These are phyloP conservation scores for Boletellus ananas DNA, from an alignment of 768 basidiomycete species.

Conservation along the genomic window DNA sequence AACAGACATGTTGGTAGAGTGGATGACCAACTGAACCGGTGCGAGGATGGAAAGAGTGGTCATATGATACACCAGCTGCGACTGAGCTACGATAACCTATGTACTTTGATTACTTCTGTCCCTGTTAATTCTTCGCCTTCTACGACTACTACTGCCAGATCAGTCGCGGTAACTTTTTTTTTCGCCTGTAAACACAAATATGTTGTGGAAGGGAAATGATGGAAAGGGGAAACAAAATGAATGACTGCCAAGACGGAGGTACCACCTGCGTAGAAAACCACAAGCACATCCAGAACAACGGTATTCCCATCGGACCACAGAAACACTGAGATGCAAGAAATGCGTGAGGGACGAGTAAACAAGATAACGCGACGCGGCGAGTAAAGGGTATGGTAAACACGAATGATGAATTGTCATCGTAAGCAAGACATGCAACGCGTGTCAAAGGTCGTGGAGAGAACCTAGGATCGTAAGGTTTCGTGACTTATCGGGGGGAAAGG, in stretches of 20 bases:
- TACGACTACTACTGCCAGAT: slow-evolving; percentile 29
- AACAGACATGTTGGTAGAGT: background rate
- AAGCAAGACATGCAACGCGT: slow-evolving; percentile 28
- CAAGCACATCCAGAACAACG: slow-evolving; percentile 16
- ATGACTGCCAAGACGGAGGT: slow-evolving; percentile 5
- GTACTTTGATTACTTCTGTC: slow-evolving; percentile 33
- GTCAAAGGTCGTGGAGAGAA: slow-evolving; percentile 11
- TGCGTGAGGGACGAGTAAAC: slow-evolving; percentile 22
- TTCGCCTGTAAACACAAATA: slow-evolving; percentile 17
- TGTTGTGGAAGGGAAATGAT: slow-evolving; percentile 7
- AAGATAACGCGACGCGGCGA: slow-evolving; percentile 28
- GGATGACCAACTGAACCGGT: background rate
- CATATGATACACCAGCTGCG: slow-evolving; percentile 31
- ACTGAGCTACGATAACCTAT: slow-evolving; percentile 22
- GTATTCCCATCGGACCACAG: slow-evolving; percentile 18
- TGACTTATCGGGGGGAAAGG: slow-evolving; percentile 16
- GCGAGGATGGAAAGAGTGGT: slow-evolving; percentile 3
- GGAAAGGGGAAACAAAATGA: slow-evolving; percentile 9
- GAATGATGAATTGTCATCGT: slow-evolving; percentile 25
- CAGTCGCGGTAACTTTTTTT: slow-evolving; percentile 19
- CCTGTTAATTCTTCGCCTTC: slow-evolving; percentile 20
- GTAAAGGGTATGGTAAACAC: slow-evolving; percentile 31
- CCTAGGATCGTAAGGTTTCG: slow-evolving; percentile 22
- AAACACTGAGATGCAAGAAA: slow-evolving; percentile 23
- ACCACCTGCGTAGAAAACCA: slow-evolving; percentile 16